Percentiles rank a stretch among this genome's conserved stretches.
These are phyloP conservation scores for Rhizopus stolonifer DNA, from an alignment of 371 early-diverging fungal genomes.

Conservation along the genomic window DNA sequence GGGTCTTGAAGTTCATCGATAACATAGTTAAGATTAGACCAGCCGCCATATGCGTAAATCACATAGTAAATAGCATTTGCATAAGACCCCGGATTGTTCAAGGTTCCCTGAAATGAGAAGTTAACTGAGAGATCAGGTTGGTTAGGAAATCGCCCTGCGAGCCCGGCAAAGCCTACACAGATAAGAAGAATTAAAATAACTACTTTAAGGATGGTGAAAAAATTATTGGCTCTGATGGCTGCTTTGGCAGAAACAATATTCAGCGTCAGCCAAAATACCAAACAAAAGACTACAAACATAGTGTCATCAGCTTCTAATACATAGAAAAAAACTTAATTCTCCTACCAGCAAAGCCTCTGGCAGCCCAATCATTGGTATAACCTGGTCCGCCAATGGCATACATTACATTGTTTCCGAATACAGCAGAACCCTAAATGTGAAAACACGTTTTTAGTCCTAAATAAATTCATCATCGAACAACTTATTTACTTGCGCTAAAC, in stretches of 20 bases:
- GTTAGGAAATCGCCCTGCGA: slow-evolving; percentile 23
- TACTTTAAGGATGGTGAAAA: slow-evolving; percentile 29
- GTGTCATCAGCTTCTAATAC: not conserved
- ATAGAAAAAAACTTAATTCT: not conserved
- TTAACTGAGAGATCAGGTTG: slow-evolving; percentile 16
- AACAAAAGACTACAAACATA: slow-evolving; percentile 18
- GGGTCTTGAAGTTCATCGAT: slow-evolving; percentile 27
- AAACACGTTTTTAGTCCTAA: no score
- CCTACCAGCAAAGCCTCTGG: slow-evolving; percentile 27
- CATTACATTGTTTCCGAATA: slow-evolving; percentile 29
- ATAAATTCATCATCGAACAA: not conserved
- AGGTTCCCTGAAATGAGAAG: slow-evolving; percentile 24
- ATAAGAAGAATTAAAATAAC: slow-evolving; percentile 17
- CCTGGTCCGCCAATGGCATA: slow-evolving; percentile 25
- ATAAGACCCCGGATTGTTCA: slow-evolving; percentile 22
- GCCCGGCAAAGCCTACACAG: slow-evolving; percentile 30
- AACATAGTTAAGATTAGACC: slow-evolving; percentile 31
- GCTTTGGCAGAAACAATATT: slow-evolving; percentile 25
- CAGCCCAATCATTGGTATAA: slow-evolving; percentile 24
- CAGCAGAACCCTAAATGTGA: slow-evolving; percentile 25
- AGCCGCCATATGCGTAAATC: slow-evolving; percentile 25
- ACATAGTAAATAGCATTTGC: slow-evolving; percentile 29
- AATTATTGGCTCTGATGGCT: slow-evolving; percentile 23
- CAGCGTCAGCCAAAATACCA: slow-evolving; percentile 27
- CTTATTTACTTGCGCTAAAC: slow-evolving; percentile 30